phyloP scores from a whole-genome alignment of 768 basidiomycete genomes.

The Coprinopsis sp. region DNA sequence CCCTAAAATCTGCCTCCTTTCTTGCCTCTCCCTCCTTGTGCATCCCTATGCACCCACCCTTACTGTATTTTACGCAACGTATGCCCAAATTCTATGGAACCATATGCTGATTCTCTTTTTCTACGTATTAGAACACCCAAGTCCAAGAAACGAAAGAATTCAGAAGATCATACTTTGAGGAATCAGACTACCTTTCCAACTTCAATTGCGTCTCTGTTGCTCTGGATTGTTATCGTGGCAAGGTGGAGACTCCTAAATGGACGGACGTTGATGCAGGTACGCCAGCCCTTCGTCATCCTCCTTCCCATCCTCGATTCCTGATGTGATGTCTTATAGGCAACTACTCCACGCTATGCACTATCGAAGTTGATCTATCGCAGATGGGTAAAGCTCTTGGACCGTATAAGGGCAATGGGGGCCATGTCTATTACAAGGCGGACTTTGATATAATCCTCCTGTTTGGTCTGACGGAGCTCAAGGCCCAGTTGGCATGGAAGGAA shows the following conservation, averaged over 20 bases:
- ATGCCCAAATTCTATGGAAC: neutral
- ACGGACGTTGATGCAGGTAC: constrained; percentile 12
- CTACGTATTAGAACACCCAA: constrained; percentile 13
- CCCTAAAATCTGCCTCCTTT: neutral
- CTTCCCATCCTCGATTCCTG: neutral
- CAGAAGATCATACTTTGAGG: constrained; percentile 13
- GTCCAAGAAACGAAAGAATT: constrained; percentile 19
- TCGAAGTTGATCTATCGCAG: constrained; percentile 18
- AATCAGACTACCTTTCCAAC: constrained; percentile 10
- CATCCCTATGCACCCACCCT: too few relatives aligned
- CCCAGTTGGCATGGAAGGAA: constrained; percentile 9
- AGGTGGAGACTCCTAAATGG: constrained; percentile 6
- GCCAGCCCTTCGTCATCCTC: neutral
- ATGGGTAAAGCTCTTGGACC: constrained; percentile 9
- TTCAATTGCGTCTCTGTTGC: constrained; percentile 7
- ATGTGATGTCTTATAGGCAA: constrained; percentile 9
- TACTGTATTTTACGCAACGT: too few relatives aligned
- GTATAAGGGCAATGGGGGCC: constrained; percentile 5
- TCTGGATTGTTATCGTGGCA: constrained; percentile 17
- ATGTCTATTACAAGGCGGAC: constrained; percentile 11
- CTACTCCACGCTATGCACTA: constrained; percentile 19
- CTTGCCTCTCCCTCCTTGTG: neutral
- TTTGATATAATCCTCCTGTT: constrained; percentile 13
- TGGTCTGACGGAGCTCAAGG: constrained; percentile 12
- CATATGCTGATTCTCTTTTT: neutral